Evolutionary conservation across 352 stramenopile genomes (phyloP).

Genomic region (Plasmopara viticola): DNA sequence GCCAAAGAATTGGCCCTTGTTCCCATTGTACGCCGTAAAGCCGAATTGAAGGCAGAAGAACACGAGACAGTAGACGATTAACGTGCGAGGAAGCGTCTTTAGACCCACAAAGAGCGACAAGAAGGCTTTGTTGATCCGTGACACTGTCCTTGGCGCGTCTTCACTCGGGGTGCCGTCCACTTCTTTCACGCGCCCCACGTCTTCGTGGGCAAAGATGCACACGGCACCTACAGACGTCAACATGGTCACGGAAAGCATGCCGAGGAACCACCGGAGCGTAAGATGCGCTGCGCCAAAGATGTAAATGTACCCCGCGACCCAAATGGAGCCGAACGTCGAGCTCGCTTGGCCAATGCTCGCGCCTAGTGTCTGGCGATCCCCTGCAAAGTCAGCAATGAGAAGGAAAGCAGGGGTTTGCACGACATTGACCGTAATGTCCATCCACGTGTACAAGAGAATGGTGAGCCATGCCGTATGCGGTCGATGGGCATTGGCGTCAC

Average conservation of each 20-base stretch:
- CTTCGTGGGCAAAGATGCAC: conserved; percentile 53
- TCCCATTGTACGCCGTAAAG: conserved; percentile 57
- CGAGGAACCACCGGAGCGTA: conserved; percentile 58
- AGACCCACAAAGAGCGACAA: conserved; percentile 38
- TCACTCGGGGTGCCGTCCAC: conserved; percentile 14
- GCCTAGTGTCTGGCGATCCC: conserved; percentile 57
- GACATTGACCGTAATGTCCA: conserved; percentile 78
- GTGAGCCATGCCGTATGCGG: conserved; percentile 53
- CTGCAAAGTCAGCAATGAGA: conserved; percentile 72
- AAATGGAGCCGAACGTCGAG: conserved; percentile 55
- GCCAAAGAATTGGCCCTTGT: conserved; percentile 62
- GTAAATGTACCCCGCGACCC: conserved; percentile 69
- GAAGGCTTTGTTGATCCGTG: conserved; percentile 36
- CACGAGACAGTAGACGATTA: conserved; percentile 49
- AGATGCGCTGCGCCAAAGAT: conserved; percentile 60
- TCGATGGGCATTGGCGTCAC: conserved; percentile 38
- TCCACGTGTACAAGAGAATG: conserved; percentile 77
- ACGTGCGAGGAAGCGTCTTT: conserved; percentile 29
- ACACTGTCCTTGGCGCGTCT: conserved; percentile 11
- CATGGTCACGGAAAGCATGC: conserved; percentile 68
- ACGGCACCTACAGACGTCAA: conserved; percentile 42
- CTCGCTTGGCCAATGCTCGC: conserved; percentile 55
- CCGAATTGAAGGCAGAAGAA: conserved; percentile 50
- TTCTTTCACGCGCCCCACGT: conserved; percentile 20
- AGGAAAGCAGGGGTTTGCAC: conserved; percentile 65